A percentile compares a stretch with the other conserved stretches of the same genome.
Evolutionary conservation across 1,284 basidiomycete genomes (phyloP).

Genomic region (Boletus albobrunnescens): DNA sequence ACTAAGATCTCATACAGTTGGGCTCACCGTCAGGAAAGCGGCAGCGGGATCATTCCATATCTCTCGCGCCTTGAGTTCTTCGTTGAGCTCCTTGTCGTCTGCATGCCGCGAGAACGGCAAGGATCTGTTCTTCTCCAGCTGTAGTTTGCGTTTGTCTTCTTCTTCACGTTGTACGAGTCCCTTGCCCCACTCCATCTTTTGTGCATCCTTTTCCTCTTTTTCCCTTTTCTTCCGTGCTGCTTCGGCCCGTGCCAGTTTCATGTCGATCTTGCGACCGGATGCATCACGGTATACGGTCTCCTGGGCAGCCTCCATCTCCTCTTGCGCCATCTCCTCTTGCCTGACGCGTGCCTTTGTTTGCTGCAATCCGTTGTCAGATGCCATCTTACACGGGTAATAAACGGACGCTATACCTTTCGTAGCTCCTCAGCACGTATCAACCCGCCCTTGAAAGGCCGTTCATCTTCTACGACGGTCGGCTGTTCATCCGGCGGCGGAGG

Average conservation of each 20-base stretch:
- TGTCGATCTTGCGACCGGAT: conserved; percentile 84
- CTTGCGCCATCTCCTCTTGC: conserved; percentile 41
- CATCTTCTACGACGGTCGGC: conserved; percentile 52
- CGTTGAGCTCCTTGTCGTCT: conserved; percentile 85
- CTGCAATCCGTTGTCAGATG: conserved; percentile 11
- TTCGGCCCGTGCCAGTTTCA: conserved; percentile 78
- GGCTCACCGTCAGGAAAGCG: conserved; percentile 81
- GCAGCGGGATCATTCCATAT: conserved; percentile 96
- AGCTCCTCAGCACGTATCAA: conserved; percentile 66
- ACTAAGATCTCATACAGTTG: background rate
- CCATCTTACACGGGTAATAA: background rate
- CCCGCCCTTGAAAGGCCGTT: conserved; percentile 62
- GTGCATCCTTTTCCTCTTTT: conserved; percentile 76
- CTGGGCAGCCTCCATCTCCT: conserved; percentile 63
- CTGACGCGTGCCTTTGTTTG: conserved; percentile 42
- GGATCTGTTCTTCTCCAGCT: conserved; percentile 64
- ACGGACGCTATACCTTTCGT: conserved; percentile 41
- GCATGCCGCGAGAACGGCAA: conserved; percentile 73
- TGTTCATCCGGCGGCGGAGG: conserved; percentile 64
- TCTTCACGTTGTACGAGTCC: conserved; percentile 86
- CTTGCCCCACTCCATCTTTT: conserved; percentile 96
- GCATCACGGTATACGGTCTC: conserved; percentile 95
- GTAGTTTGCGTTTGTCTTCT: conserved; percentile 55
- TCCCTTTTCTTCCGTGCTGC: conserved; percentile 75
- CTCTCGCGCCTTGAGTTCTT: conserved; percentile 72